Conservation (phyloP, 306 rosid species). For the Echinosophora koreensis region DNA sequence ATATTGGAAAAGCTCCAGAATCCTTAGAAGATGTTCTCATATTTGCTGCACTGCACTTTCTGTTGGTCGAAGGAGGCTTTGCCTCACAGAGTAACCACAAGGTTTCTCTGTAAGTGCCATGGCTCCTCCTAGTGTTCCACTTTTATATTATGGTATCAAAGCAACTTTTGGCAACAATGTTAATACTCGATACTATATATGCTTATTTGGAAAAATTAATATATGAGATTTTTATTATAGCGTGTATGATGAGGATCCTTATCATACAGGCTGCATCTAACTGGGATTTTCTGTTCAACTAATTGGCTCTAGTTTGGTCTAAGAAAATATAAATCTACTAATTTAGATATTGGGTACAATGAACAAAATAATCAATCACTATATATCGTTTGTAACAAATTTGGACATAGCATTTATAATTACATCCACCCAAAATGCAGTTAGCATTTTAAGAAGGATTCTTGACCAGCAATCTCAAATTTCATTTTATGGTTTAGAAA, state of each 20-base stretch:
- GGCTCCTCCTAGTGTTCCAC: background rate
- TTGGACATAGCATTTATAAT: conserved; percentile 1
- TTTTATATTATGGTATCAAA: conserved; percentile 21
- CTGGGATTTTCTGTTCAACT: background rate
- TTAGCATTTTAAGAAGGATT: conserved; percentile 18
- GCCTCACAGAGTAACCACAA: background rate
- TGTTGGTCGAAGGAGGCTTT: background rate
- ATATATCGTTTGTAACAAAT: background rate
- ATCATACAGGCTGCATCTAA: background rate
- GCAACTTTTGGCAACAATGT: conserved; percentile 4
- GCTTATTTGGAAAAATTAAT: conserved; percentile 6
- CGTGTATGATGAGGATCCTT: conserved; percentile 19
- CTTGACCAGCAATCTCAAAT: background rate
- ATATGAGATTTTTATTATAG: conserved; percentile 8
- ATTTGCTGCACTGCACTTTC: background rate
- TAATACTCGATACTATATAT: background rate
- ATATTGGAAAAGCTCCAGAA: conserved; percentile 35
- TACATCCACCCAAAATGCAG: background rate
- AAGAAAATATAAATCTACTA: conserved; percentile 45
- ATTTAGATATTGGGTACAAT: conserved; percentile 28
- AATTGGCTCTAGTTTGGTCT: conserved; percentile 8
- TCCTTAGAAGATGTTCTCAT: conserved; percentile 42
- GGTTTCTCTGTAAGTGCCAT: background rate
- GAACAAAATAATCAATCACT: background rate
- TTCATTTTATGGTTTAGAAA: background rate